These are phyloP conservation scores for Kondoa malvinella DNA, from an alignment of 768 basidiomycete genomes.

Conservation along the genomic window DNA sequence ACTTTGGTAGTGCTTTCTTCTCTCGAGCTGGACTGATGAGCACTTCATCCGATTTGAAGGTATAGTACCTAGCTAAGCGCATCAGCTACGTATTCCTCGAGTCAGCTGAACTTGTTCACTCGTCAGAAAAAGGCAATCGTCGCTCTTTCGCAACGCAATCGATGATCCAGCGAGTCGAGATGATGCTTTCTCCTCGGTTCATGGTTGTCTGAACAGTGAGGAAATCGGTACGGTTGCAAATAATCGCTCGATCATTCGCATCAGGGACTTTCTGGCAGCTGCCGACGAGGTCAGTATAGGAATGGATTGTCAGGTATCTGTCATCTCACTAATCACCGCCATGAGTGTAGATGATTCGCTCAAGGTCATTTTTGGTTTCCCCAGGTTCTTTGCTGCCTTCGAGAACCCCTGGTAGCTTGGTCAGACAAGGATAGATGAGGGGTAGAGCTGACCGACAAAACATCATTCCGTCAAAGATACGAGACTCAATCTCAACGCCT, in stretches of 20 bases:
- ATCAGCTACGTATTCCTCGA: background rate
- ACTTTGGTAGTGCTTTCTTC: background rate
- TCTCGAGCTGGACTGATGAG: background rate
- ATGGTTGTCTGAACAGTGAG: constrained; percentile 35
- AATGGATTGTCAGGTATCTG: constrained; percentile 17
- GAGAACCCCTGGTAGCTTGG: constrained; percentile 9
- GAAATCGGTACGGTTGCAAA: constrained; percentile 2
- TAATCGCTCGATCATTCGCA: constrained; percentile 3
- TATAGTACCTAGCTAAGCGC: constrained; percentile 6
- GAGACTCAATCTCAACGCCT: constrained; percentile 44
- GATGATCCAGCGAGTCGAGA: constrained; percentile 63
- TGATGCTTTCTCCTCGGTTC: constrained; percentile 52
- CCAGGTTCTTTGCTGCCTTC: constrained; percentile 42
- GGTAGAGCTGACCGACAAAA: constrained; percentile 46
- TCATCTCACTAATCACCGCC: constrained; percentile 30
- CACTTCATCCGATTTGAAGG: background rate
- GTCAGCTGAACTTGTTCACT: constrained; percentile 35
- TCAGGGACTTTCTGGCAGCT: background rate
- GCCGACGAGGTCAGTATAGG: background rate
- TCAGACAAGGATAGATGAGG: background rate
- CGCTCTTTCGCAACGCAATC: constrained; percentile 52
- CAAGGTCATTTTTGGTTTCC: constrained; percentile 54
- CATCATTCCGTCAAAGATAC: constrained; percentile 54
- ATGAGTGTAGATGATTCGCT: constrained; percentile 37
- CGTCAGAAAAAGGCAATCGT: constrained; percentile 47